phyloP scores from a whole-genome alignment of 2,329 filamentous ascomycete species.

The Diaporthe sp. region DNA sequence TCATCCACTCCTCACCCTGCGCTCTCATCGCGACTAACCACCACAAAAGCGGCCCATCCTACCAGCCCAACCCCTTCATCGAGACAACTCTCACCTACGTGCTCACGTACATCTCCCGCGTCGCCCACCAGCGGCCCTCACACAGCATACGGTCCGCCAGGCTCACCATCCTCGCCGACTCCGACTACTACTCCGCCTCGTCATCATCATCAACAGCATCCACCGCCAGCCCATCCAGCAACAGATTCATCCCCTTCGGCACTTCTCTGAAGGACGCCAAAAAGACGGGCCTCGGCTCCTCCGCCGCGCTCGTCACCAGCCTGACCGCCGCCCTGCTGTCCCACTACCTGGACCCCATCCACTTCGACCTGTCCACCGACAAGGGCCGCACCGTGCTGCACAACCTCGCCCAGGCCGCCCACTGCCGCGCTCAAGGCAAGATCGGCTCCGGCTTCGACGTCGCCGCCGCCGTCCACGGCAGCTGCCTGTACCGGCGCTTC shows the following conservation, averaged over 20 bases:
- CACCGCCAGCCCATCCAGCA: slow-evolving; percentile 46
- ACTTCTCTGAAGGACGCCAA: slow-evolving; percentile 83
- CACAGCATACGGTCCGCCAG: slow-evolving; percentile 75
- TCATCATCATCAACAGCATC: slow-evolving; percentile 45
- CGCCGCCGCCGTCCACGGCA: slow-evolving; percentile 91
- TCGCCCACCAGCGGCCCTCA: slow-evolving; percentile 54
- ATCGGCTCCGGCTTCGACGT: slow-evolving; percentile 97
- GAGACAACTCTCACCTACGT: slow-evolving; percentile 92
- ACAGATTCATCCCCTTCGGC: slow-evolving; percentile 82
- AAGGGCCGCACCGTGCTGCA: slow-evolving; percentile 77
- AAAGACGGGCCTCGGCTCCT: slow-evolving; percentile 97
- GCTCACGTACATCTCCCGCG: slow-evolving; percentile 80
- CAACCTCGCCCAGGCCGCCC: slow-evolving; percentile 93
- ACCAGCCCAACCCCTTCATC: slow-evolving; percentile 83
- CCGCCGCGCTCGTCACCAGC: slow-evolving; percentile 91
- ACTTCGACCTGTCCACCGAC: slow-evolving; percentile 71
- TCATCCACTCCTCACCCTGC: not conserved
- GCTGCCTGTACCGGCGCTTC: slow-evolving; percentile 93
- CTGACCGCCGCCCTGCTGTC: slow-evolving; percentile 82
- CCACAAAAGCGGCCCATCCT: slow-evolving; percentile 56
- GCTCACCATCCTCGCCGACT: slow-evolving; percentile 92
- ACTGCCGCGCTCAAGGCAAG: slow-evolving; percentile 97
- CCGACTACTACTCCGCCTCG: slow-evolving; percentile 93
- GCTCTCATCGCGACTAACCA: slow-evolving; percentile 29
- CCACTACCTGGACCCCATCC: slow-evolving; percentile 75